Conservation (phyloP, 331 rosid genomes). For the Dryas integrifolia region DNA sequence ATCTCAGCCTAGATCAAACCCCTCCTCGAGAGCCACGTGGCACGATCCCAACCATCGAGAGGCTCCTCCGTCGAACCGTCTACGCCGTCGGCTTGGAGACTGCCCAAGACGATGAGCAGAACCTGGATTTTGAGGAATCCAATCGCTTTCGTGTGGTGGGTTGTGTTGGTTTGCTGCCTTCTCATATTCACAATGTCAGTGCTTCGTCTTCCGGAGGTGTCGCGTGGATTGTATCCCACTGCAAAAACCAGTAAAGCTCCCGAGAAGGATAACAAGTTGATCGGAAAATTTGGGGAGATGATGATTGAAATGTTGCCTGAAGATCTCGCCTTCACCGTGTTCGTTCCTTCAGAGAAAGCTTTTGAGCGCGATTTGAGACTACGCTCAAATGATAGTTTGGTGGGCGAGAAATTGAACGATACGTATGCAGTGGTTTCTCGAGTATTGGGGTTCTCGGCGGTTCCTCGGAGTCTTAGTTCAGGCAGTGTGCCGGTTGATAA, state of each 20-base stretch:
- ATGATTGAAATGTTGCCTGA: conserved; percentile 80
- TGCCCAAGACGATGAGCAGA: conserved; percentile 44
- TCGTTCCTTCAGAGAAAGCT: conserved; percentile 75
- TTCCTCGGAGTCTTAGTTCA: conserved; percentile 50
- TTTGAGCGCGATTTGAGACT: conserved; percentile 63
- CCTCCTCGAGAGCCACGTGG: neutral
- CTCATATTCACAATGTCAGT: conserved; percentile 39
- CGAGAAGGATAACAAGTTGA: conserved; percentile 12
- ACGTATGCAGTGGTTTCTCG: conserved; percentile 64
- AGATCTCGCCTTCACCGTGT: conserved; percentile 74
- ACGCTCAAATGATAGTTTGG: conserved; percentile 35
- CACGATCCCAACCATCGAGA: neutral
- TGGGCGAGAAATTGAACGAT: conserved; percentile 54
- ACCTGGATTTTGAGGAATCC: conserved; percentile 42
- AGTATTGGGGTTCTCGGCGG: conserved; percentile 68
- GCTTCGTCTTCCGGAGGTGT: conserved; percentile 61
- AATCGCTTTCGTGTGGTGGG: conserved; percentile 42
- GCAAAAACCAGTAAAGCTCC: conserved; percentile 30
- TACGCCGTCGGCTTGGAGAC: neutral
- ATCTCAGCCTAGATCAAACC: neutral
- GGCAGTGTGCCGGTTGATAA: conserved; percentile 36
- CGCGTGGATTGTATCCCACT: conserved; percentile 25
- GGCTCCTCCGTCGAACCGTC: too few species aligned
- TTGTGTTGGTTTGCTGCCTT: conserved; percentile 48
- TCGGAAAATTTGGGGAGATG: conserved; percentile 65